phyloP scores from a whole-genome alignment of 108 stramenopile species.

The Cyclotella sp. region DNA sequence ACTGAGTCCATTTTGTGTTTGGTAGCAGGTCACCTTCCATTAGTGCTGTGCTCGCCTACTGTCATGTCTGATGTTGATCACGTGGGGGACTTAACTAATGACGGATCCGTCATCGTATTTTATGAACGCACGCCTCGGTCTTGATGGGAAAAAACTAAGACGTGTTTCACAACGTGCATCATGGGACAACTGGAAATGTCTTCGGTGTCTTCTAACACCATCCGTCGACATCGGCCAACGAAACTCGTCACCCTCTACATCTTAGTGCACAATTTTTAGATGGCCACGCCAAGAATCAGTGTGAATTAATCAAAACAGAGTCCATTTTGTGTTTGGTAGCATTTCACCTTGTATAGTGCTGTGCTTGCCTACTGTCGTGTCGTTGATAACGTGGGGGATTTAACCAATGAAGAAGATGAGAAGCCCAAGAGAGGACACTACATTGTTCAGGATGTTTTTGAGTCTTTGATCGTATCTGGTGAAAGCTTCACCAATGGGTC shows the following conservation, averaged over 20 bases:
- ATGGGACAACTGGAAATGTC: constrained; percentile 65
- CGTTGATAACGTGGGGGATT: constrained; percentile 49
- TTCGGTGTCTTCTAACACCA: constrained; percentile 48
- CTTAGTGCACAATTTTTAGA: background rate
- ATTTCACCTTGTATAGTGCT: constrained; percentile 66
- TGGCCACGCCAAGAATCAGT: background rate
- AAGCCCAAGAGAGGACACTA: constrained; percentile 9
- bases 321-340: constrained; percentile 67
- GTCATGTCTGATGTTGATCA: constrained; percentile 53
- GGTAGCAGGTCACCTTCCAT: constrained; percentile 69
- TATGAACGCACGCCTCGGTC: constrained; percentile 67
- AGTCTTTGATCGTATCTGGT: constrained; percentile 25
- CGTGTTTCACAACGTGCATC: constrained; percentile 62
- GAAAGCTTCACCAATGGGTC: constrained; percentile 34
- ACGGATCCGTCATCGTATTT: no score
- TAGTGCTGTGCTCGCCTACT: constrained; percentile 49
- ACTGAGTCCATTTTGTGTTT: constrained; percentile 60
- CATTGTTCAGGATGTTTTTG: constrained; percentile 13
- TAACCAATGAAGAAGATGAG: constrained; percentile 1
- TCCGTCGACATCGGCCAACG: constrained; percentile 4
- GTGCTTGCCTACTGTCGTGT: constrained; percentile 27
- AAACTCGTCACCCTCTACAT: background rate
- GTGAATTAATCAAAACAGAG: constrained; percentile 29
- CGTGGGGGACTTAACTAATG: constrained; percentile 9
- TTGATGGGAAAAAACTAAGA: constrained; percentile 85